phyloP scores from a whole-genome alignment of 352 stramenopile species.

The Globisporangium carolinianum region DNA sequence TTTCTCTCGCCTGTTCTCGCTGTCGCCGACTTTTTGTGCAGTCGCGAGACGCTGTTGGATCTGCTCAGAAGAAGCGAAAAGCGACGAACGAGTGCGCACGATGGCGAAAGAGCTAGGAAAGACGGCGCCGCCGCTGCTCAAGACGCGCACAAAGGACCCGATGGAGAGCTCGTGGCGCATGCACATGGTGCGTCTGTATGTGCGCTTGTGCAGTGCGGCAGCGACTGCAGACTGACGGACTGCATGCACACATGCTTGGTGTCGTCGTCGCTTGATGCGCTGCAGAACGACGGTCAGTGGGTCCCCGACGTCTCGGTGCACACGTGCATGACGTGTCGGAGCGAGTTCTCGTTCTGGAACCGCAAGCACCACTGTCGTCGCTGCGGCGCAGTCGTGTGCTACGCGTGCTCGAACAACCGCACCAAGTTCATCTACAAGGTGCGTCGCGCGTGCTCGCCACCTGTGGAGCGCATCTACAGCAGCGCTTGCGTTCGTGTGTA shows the following conservation, averaged over 20 bases:
- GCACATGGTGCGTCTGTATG: constrained; percentile 54
- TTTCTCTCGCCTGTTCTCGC: no score
- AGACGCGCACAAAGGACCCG: constrained; percentile 73
- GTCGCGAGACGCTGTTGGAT: no score
- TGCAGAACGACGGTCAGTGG: constrained; percentile 78
- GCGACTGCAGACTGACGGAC: neutral
- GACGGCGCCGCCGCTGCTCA: constrained; percentile 39
- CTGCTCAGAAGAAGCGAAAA: no score
- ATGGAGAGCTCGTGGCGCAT: constrained; percentile 82
- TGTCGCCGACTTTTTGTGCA: no score
- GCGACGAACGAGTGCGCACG: constrained; percentile 1
- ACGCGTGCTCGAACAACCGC: constrained; percentile 66
- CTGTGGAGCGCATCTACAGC: no score
- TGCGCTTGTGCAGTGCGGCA: neutral
- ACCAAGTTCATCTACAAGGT: constrained; percentile 86
- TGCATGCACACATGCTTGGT: neutral
- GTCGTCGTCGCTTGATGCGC: neutral
- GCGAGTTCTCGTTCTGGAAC: constrained; percentile 82
- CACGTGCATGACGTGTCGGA: constrained; percentile 79
- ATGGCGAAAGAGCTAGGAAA: constrained; percentile 17
- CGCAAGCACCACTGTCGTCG: constrained; percentile 85
- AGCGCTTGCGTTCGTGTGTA: no score
- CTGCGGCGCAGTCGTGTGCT: constrained; percentile 79
- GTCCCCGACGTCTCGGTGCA: constrained; percentile 72
- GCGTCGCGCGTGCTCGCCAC: neutral